Evolutionary conservation across 1,284 basidiomycete species (phyloP), one percentile per base, ranked within the genome.

Genomic region (Trichosporon sp.): DNA sequence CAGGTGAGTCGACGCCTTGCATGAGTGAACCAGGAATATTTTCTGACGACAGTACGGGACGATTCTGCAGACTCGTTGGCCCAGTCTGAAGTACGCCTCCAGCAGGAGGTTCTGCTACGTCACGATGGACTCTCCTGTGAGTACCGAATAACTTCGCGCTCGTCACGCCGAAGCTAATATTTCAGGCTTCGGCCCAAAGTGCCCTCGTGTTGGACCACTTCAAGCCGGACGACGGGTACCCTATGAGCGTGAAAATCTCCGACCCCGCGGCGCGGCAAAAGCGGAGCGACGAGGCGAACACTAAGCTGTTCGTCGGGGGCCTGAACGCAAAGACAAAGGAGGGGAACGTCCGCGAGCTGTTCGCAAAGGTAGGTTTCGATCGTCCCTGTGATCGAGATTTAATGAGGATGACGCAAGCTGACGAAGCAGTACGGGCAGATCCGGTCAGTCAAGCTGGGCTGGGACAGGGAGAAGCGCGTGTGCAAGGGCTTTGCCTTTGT

Each of bases 41-140:
- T 29, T 51, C 42, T 64, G 66, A 42, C 44, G 0, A 3, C 73
- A 95, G 90, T 95, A 91, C 82, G 97, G 97, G 1, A 87, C 87
- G 5, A 88, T 99, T 65, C 92, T 99, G 70, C 94, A 97, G 73
- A 92, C 95, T 13, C 91, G 97, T 21, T 99, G 96, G 97, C 97
- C 97, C 6, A 97, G 94, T 83, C 95, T 95, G 80, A 95, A 96
- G 79, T 96, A 93, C 85, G 95, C 93, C 80, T 88, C 86, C 66
- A 91, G 91, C 1, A 86, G 97, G 29, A 87, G 97, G 13, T 99
- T 99, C 83, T 96, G 93, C 79, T 99, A 99, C 79, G 86, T 99
- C 1, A 95, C 98, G 74, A 98, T 88, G 80, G 90, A 90, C 0
- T 89, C 89, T 25, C 91, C 93, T 0, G 93, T 93, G 75, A 70